Conservation (phyloP, 1,284 basidiomycete species). For the Sporisorium iseilematis-ciliati region DNA sequence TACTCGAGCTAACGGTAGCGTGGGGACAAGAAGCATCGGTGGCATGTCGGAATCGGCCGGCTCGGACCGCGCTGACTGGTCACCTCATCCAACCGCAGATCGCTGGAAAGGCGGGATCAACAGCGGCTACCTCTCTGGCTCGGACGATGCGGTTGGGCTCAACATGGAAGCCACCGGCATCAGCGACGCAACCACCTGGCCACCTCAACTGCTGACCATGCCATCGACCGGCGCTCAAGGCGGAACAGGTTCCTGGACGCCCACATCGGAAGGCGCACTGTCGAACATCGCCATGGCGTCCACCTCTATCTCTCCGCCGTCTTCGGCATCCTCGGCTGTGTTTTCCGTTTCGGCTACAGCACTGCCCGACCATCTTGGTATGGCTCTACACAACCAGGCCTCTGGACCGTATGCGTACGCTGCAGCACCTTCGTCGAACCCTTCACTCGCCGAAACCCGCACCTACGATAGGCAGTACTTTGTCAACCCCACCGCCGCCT, state of each 20-base stretch:
- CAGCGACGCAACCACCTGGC: conserved; percentile 16
- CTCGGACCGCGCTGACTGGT: conserved; percentile 22
- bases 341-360: conserved; percentile 17
- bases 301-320: conserved; percentile 22
- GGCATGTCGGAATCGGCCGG: conserved; percentile 7
- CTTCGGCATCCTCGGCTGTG: conserved; percentile 11
- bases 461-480: conserved; percentile 10
- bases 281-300: conserved; percentile 24
- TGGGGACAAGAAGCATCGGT: too few species aligned
- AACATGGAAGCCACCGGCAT: too few species aligned
- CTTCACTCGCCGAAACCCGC: conserved; percentile 9
- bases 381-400: background rate
- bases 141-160: conserved; percentile 3
- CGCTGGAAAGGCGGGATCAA: conserved; percentile 3
- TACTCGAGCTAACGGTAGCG: too few species aligned
- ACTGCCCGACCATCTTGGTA: conserved; percentile 17
- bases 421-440: background rate
- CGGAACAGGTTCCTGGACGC: conserved; percentile 14
- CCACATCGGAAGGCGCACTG: conserved; percentile 19
- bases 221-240: background rate
- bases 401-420: conserved; percentile 9
- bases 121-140: background rate
- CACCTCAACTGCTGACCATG: conserved; percentile 9
- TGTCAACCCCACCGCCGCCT: background rate
- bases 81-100: conserved; percentile 10